Conservation (phyloP, 1,284 basidiomycete genomes). For the Singerocomus rubriflavus region DNA sequence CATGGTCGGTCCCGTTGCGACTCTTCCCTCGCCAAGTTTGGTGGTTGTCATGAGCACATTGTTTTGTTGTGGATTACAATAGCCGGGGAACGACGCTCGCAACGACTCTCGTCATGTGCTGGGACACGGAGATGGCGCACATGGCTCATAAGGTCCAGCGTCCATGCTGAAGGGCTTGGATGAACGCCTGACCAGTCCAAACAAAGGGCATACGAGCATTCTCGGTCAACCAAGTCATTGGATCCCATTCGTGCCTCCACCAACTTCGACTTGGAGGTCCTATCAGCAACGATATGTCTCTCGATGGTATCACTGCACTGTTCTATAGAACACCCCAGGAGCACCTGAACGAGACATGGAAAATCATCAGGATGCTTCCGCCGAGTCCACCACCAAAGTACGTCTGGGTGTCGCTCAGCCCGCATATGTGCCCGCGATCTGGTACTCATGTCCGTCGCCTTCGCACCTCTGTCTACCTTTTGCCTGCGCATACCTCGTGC, state of each 20-base stretch:
- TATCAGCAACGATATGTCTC: constrained; percentile 4
- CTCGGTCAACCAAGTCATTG: neutral
- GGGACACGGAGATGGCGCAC: neutral
- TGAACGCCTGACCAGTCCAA: neutral
- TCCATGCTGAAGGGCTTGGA: neutral
- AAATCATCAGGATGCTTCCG: constrained; percentile 16
- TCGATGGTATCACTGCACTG: constrained; percentile 17
- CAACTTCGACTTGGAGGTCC: neutral
- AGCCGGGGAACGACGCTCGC: neutral
- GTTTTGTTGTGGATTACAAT: constrained; percentile 16
- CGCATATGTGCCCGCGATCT: neutral
- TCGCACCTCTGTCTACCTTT: neutral
- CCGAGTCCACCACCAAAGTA: constrained; percentile 21
- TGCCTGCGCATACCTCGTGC: too few relatives aligned
- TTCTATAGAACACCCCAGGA: constrained; percentile 27
- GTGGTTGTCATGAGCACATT: constrained; percentile 15
- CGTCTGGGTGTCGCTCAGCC: neutral
- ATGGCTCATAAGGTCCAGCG: neutral
- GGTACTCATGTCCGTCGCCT: neutral
- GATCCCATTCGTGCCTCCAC: neutral
- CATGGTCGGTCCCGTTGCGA: neutral
- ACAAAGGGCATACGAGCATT: neutral
- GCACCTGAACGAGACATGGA: constrained; percentile 33
- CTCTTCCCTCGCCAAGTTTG: too few relatives aligned
- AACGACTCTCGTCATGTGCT: neutral